Base-by-base conservation (phyloP, 768 basidiomycete genomes). In the Mycena belliarum region DNA sequence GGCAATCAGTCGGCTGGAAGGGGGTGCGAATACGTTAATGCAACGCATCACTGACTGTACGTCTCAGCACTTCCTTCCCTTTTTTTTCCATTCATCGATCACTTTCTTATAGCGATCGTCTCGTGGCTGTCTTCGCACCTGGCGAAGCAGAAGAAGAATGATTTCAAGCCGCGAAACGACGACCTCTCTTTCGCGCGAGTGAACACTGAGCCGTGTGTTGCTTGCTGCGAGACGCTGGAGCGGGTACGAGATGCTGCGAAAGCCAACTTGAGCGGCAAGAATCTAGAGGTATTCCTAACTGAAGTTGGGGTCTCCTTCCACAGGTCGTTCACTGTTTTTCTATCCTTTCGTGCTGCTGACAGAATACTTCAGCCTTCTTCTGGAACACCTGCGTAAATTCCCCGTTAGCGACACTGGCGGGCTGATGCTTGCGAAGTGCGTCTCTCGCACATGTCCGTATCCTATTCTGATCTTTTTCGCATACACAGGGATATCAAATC, bases 151-250 rank as follows among this genome's bases (percentile, higher is more conserved):
- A 98, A 98, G 77, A 90, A 88, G 66, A 90, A 85, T 48, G 97
- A 99, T 70, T 99, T 97, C 76, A 97, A 96, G 72, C 97, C 97
- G 12, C 85, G 89, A 35, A 95, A 98, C 65, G 97, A 99, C 67
- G 96, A 98, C 64, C 73, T 95, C 23, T 95, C 95, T 0, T 98
- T 98, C 71, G 93, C 94, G 4, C 78, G 94, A 21, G 93, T 93
- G 25, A 97, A 93, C 68, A 98, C 97, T 0, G 96, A 98, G 62
- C 95, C 97, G 0, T 98, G 95, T 69, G 67, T 86, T 18, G 79
- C 85, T 1, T 93, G 91, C 65, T 96, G 95, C 67, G 93, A 96
- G 18, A 82, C 80, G 29, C 74, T 99, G 49, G 91, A 91, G 62
- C 90, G 84, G 64, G 85, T 96, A 45, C 82, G 88, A 21, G 91